These are phyloP conservation scores for Thraustochytrium striatum DNA, from an alignment of 352 stramenopile genomes.

Conservation along the genomic window DNA sequence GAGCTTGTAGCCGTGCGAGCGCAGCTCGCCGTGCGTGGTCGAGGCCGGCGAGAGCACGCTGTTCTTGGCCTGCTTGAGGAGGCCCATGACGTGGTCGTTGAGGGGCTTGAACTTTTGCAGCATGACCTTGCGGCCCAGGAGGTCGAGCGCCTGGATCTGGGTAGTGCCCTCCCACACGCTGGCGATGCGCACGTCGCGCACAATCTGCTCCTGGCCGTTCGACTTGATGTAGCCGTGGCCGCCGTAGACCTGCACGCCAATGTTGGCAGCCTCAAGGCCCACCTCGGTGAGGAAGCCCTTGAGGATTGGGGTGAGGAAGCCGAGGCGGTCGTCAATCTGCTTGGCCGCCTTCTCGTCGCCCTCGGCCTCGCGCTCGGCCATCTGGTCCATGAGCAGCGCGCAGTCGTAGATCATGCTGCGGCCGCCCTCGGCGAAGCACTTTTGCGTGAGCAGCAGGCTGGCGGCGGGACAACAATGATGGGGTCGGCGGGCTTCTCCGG, in stretches of 20 bases:
- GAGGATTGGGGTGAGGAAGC: slow-evolving; percentile 48
- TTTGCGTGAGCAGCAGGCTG: slow-evolving; percentile 48
- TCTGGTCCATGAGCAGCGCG: slow-evolving; percentile 23
- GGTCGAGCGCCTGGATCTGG: slow-evolving; percentile 47
- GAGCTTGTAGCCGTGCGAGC: slow-evolving; percentile 16
- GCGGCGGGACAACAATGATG: slow-evolving; percentile 47
- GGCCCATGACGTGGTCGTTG: slow-evolving; percentile 12
- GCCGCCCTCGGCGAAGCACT: slow-evolving; percentile 41
- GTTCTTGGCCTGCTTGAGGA: slow-evolving; percentile 31
- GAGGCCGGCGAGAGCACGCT: slow-evolving; percentile 1
- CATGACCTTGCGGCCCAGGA: slow-evolving; percentile 48
- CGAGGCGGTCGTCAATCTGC: slow-evolving; percentile 35
- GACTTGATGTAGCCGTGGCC: slow-evolving; percentile 50
- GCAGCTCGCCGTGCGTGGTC: slow-evolving; percentile 19
- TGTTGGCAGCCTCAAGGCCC: slow-evolving; percentile 42
- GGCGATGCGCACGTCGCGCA: slow-evolving; percentile 42
- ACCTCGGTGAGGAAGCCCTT: slow-evolving; percentile 49
- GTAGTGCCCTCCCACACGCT: slow-evolving; percentile 46
- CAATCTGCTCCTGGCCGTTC: slow-evolving; percentile 42
- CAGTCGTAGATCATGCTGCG: slow-evolving; percentile 49
- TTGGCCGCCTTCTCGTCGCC: slow-evolving; percentile 47
- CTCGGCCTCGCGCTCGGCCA: slow-evolving; percentile 28
- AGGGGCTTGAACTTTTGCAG: slow-evolving; percentile 48
- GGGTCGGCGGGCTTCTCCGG: slow-evolving; percentile 40
- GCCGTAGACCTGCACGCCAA: slow-evolving; percentile 45